Conservation (phyloP, 768 basidiomycete genomes). For the Boletus barrowsii region DNA sequence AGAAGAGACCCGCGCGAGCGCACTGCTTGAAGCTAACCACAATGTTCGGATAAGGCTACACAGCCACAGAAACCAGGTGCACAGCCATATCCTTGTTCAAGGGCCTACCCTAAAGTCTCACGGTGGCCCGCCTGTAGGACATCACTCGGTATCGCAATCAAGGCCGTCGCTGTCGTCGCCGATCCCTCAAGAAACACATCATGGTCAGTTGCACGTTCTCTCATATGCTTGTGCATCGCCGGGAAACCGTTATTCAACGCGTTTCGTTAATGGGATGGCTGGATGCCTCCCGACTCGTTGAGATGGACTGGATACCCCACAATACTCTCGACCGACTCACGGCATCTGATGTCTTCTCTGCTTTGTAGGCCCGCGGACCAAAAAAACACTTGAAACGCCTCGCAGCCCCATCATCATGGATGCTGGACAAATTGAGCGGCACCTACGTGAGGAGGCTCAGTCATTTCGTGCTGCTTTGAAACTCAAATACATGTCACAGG, state of each 20-base stretch:
- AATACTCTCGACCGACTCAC: background rate
- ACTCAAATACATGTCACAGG: slow-evolving; percentile 44
- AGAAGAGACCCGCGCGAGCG: background rate
- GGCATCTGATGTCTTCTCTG: slow-evolving; percentile 14
- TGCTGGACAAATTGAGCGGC: slow-evolving; percentile 97
- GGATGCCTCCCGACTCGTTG: slow-evolving; percentile 22
- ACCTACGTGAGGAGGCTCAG: slow-evolving; percentile 67
- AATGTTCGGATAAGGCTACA: no score
- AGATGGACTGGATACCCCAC: slow-evolving; percentile 18
- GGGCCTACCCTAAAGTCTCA: slow-evolving; percentile 25
- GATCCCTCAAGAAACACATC: slow-evolving; percentile 28
- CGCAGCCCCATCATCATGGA: slow-evolving; percentile 97
- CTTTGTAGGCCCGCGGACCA: slow-evolving; percentile 85
- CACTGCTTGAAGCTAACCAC: background rate
- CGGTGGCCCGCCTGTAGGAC: background rate
- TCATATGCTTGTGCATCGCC: background rate
- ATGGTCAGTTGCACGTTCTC: slow-evolving; percentile 30
- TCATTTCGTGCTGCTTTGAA: background rate
- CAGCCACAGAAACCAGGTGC: background rate
- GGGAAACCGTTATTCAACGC: background rate
- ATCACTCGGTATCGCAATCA: slow-evolving; percentile 20
- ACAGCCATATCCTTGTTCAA: slow-evolving; percentile 10
- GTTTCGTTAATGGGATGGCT: slow-evolving; percentile 16
- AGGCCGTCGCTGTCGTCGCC: slow-evolving; percentile 19
- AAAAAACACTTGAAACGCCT: slow-evolving; percentile 99